These are phyloP conservation scores for Blastocystis sp. DNA, from an alignment of 352 stramenopile genomes.

Conservation along the genomic window DNA sequence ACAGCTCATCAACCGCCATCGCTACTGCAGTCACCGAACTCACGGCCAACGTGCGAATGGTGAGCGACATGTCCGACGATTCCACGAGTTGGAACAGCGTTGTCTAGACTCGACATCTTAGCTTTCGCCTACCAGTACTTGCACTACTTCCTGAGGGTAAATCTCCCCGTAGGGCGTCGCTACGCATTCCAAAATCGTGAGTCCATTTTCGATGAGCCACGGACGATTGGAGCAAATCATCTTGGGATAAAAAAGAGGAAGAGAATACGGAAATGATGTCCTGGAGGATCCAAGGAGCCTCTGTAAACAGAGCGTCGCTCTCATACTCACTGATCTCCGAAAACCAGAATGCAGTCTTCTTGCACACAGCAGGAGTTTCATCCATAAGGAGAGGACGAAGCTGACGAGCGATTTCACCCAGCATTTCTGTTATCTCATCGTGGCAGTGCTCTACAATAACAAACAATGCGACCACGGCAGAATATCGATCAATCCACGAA, in stretches of 20 bases:
- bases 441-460: conserved; percentile 14
- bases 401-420: not conserved
- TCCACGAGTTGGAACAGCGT: not conserved
- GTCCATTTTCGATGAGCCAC: not conserved
- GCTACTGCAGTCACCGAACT: not conserved
- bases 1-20: not conserved
- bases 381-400: not conserved
- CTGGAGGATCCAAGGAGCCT: not conserved
- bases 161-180: not conserved
- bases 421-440: not conserved
- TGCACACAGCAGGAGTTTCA: not conserved
- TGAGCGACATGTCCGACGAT: not conserved
- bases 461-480: not conserved
- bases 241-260: not conserved
- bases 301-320: not conserved
- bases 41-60: not conserved
- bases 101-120: not conserved
- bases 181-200: not conserved
- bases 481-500: not conserved
- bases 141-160: not conserved
- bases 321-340: conserved; percentile 9
- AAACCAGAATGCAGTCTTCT: conserved; percentile 33
- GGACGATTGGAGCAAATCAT: conserved; percentile 1
- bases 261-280: not conserved
- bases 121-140: not conserved